Evolutionary conservation across 768 basidiomycete genomes (phyloP).

Genomic region (Serendipita sp.): DNA sequence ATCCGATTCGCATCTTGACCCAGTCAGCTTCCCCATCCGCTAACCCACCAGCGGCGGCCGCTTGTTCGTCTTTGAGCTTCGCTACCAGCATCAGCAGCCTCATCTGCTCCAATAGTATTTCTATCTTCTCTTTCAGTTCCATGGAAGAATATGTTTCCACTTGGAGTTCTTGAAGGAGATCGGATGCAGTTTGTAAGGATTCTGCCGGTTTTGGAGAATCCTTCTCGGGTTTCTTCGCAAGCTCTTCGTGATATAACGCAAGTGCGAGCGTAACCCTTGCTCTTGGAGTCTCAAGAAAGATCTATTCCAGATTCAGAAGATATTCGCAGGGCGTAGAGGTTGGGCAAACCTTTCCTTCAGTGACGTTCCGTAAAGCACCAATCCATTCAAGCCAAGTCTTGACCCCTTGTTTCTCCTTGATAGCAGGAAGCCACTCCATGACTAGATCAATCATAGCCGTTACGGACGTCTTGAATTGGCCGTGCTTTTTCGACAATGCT

Average conservation of each 20-base stretch:
- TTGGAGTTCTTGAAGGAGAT: slow-evolving; percentile 84
- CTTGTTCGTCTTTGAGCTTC: slow-evolving; percentile 53
- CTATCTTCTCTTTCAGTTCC: slow-evolving; percentile 95
- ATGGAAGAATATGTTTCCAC: slow-evolving; percentile 98
- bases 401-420: slow-evolving; percentile 48
- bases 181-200: slow-evolving; percentile 70
- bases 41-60: slow-evolving; percentile 36
- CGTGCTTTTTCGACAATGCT: slow-evolving; percentile 83
- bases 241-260: slow-evolving; percentile 67
- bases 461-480: slow-evolving; percentile 80
- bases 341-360: slow-evolving; percentile 79
- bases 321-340: neutral
- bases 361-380: slow-evolving; percentile 76
- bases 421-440: slow-evolving; percentile 65
- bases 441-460: slow-evolving; percentile 83
- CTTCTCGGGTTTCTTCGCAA: slow-evolving; percentile 30
- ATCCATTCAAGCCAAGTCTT: slow-evolving; percentile 76
- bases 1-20: slow-evolving; percentile 81
- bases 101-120: slow-evolving; percentile 98
- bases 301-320: slow-evolving; percentile 29
- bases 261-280: slow-evolving; percentile 85
- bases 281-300: slow-evolving; percentile 91
- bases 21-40: slow-evolving; percentile 77
- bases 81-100: slow-evolving; percentile 67
- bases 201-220: slow-evolving; percentile 32